phyloP scores from a whole-genome alignment of 192 early-diverging fungal species.

The Coemansia javaensis region DNA sequence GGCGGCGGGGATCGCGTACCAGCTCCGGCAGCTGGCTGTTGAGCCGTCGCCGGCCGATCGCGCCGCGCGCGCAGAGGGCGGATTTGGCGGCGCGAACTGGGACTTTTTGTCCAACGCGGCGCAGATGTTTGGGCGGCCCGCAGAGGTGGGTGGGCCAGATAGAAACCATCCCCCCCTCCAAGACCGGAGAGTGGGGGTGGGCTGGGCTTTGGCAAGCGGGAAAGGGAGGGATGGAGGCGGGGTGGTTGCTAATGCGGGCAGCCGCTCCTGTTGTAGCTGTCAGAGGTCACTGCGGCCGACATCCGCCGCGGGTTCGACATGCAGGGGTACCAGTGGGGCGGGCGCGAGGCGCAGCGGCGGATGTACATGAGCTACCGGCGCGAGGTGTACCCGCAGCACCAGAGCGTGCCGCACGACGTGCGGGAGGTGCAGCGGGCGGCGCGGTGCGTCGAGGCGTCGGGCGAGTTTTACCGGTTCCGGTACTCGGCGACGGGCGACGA shows the following conservation, averaged over 20 bases:
- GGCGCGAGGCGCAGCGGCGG: conserved; percentile 15
- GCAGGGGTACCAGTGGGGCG: conserved; percentile 58
- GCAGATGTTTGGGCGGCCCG: conserved; percentile 34
- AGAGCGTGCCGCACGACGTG: conserved; percentile 44
- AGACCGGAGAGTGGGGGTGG: too few relatives aligned
- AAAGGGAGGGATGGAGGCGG: neutral
- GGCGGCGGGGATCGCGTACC: conserved; percentile 19
- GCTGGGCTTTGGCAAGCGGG: too few relatives aligned
- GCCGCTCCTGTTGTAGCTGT: too few relatives aligned
- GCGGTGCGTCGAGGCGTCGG: conserved; percentile 6
- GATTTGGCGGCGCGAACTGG: conserved; percentile 23
- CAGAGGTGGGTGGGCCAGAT: too few relatives aligned
- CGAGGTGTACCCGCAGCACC: conserved; percentile 43
- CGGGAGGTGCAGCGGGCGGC: conserved; percentile 18
- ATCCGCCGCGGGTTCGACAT: conserved; percentile 41
- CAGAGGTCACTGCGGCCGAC: conserved; percentile 17
- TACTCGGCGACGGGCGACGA: conserved; percentile 20
- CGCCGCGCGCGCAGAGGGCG: neutral
- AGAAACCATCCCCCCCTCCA: too few relatives aligned
- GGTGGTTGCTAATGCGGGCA: too few relatives aligned
- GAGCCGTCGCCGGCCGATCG: neutral
- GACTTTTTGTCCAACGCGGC: conserved; percentile 42
- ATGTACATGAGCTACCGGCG: conserved; percentile 49
- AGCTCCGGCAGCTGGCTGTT: conserved; percentile 33
- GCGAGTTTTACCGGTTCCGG: conserved; percentile 20